Evolutionary conservation across 192 early-diverging fungal species (phyloP), one percentile per base, ranked within the genome.

Genomic region (Podila horticola): DNA sequence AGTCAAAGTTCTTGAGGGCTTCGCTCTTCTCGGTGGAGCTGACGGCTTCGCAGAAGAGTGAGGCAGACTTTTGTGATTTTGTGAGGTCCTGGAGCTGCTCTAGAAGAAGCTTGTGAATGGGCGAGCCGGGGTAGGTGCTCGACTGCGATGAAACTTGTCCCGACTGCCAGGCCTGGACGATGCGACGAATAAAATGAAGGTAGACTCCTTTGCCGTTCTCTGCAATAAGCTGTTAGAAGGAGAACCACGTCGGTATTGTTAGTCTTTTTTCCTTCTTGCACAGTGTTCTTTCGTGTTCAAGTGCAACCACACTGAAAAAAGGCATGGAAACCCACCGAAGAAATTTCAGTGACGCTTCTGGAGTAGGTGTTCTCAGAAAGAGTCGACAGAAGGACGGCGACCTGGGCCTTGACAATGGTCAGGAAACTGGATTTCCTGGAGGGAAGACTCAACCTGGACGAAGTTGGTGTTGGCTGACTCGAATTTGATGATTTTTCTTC

Each of bases 331-430:
- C 87, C 69, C 86, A 90, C 88, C 51, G 84, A 74, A 36, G 70
- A 68, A 66, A 90, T 88, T 63, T 90, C 87, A 64, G 84, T 50
- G 52, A 84, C 84, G 62, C 82, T 87, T 36, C 72, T 48, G n/a
- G 76, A 60, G 76, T 87, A 88, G 61, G 86, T 88, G 30, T 88
- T 87, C 72, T 82, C 83, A 60, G 83, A 84, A 50, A 90, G 76
- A 41, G 73, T 88, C 26, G 85, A 86, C 62, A 90, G 71, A 52
- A 88, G 74, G 48, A 90, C 75, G 57, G 73, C 77, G 57, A 88
- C 85, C 83, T 90, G 88, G 70, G 88, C 88, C 73, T 87, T 90
- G 58, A 88, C 87, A 58, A 90, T 88, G 36, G 82, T 86, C 70
- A 74, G 72, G 74, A 90, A 83, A 69, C 83, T 84, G 51, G 84